A percentile compares a stretch with the other conserved stretches of the same genome.
Evolutionary conservation across 345 rosid genomes (phyloP).

Genomic region (Dipteronia dyeriana): DNA sequence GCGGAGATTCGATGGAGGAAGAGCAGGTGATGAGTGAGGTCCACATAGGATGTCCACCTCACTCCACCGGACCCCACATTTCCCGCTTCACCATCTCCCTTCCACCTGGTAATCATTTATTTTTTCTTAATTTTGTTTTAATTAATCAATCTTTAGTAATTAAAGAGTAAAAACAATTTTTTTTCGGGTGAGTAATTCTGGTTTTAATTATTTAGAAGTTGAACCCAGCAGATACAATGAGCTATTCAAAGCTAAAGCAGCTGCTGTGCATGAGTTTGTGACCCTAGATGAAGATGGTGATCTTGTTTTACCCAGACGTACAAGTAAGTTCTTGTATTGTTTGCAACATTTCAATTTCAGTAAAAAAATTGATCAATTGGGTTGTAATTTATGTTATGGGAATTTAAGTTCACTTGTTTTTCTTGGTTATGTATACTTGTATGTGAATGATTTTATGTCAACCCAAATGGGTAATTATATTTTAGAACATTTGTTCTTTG

Average conservation of each 20-base stretch:
- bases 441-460: neutral
- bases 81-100: constrained; percentile 62
- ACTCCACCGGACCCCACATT: constrained; percentile 50
- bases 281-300: constrained; percentile 84
- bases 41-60: constrained; percentile 78
- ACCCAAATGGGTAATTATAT: neutral
- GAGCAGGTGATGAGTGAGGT: constrained; percentile 85
- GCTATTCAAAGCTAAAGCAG: constrained; percentile 33
- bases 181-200: neutral
- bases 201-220: constrained; percentile 27
- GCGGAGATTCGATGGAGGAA: constrained; percentile 24
- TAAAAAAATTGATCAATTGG: neutral
- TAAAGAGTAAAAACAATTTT: neutral
- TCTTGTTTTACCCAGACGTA: constrained; percentile 69
- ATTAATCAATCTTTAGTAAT: neutral
- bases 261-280: constrained; percentile 19
- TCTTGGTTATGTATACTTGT: neutral
- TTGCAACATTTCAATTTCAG: neutral
- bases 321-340: constrained; percentile 27
- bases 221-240: constrained; percentile 33
- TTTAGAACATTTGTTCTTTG: neutral
- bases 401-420: neutral
- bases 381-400: constrained; percentile 5
- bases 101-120: constrained; percentile 32
- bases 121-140: neutral